Conservation (phyloP, 78 protist species). For the Tieghemostelium lacteum region DNA sequence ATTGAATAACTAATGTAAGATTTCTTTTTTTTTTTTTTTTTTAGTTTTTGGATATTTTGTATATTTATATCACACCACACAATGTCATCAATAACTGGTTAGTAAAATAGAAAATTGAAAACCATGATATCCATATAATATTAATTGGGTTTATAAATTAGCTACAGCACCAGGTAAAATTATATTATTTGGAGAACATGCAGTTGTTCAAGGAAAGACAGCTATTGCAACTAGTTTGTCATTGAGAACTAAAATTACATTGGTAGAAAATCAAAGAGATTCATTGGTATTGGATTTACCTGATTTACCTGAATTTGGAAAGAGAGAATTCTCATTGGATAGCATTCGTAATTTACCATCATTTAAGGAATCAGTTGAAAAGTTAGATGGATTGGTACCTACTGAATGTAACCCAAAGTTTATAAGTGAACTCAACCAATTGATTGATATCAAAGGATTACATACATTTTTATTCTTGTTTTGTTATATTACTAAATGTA, state of each 20-base stretch:
- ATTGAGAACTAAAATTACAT: constrained; percentile 35
- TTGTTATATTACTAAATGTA: constrained; percentile 30
- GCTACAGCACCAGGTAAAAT: constrained; percentile 88
- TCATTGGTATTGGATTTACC: constrained; percentile 21
- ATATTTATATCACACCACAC: too few species aligned
- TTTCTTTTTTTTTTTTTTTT: too few species aligned
- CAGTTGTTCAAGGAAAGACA: constrained; percentile 85
- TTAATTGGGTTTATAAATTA: too few species aligned
- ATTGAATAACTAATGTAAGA: too few species aligned
- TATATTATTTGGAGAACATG: constrained; percentile 88
- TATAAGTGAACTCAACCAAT: not conserved
- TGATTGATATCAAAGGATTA: constrained; percentile 28
- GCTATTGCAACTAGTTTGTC: constrained; percentile 77
- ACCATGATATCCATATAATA: too few species aligned
- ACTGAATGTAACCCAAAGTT: constrained; percentile 48
- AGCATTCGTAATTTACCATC: not conserved
- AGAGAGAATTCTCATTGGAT: constrained; percentile 3
- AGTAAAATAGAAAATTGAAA: too few species aligned
- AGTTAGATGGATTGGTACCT: constrained; percentile 37
- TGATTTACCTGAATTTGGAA: constrained; percentile 26
- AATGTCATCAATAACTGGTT: too few species aligned
- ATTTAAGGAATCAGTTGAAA: not conserved
- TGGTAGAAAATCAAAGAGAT: constrained; percentile 9
- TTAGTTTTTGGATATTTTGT: too few species aligned
- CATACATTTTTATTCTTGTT: constrained; percentile 59